These are phyloP conservation scores for Rhododendron molle DNA, from an alignment of 148 eudicot species.

Conservation along the genomic window DNA sequence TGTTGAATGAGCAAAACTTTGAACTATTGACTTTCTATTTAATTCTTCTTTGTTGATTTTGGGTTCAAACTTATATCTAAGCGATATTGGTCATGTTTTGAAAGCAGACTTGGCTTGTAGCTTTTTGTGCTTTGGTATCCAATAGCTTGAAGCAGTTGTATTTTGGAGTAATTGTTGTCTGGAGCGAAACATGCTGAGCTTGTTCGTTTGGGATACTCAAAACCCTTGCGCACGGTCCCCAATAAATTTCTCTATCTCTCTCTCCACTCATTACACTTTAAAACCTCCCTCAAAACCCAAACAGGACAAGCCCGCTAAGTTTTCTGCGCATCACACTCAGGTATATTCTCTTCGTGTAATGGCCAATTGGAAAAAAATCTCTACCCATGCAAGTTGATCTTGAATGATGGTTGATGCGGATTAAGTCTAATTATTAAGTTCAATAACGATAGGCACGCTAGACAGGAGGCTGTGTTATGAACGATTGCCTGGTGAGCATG, in stretches of 20 bases:
- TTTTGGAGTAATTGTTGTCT: background rate
- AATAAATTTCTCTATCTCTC: too few species aligned
- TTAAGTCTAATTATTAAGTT: background rate
- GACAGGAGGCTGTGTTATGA: background rate
- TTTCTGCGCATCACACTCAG: background rate
- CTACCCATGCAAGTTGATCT: background rate
- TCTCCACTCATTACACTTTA: too few species aligned
- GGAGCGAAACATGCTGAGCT: background rate
- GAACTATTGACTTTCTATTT: background rate
- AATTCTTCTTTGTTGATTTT: background rate
- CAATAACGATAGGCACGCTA: too few species aligned
- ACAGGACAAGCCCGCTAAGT: background rate
- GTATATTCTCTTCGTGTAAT: background rate
- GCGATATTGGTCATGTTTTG: background rate
- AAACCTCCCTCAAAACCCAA: too few species aligned
- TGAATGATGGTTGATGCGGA: background rate
- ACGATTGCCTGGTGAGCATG: background rate
- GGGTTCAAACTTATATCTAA: background rate
- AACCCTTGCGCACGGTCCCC: too few species aligned
- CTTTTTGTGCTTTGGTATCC: background rate
- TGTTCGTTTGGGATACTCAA: too few species aligned
- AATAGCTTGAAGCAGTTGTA: background rate
- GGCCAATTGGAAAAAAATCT: too few species aligned
- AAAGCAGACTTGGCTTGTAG: background rate
- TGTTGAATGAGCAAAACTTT: background rate